phyloP scores from a whole-genome alignment of 2,329 filamentous ascomycete species.

The Geoglossum cookeanum region DNA sequence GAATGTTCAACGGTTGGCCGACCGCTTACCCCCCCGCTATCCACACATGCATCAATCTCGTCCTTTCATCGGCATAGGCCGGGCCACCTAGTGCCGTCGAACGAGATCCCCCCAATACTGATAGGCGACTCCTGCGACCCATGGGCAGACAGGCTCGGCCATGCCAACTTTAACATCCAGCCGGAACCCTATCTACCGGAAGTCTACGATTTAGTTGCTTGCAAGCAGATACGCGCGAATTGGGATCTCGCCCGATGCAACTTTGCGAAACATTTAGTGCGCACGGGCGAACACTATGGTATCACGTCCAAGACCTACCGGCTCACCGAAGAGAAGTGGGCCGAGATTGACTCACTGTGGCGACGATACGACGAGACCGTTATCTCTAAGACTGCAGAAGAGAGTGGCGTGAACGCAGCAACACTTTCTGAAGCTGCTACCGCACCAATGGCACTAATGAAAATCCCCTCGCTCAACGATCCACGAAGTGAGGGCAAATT shows the following conservation, averaged over 20 bases:
- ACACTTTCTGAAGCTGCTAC: slow-evolving; percentile 21
- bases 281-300: slow-evolving; percentile 79
- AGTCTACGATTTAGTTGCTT: slow-evolving; percentile 36
- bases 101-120: slow-evolving; percentile 43
- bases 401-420: slow-evolving; percentile 16
- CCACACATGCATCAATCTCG: slow-evolving; percentile 54
- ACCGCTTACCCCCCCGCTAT: slow-evolving; percentile 50
- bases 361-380: slow-evolving; percentile 47
- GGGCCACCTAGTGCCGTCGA: slow-evolving; percentile 28
- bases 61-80: slow-evolving; percentile 38
- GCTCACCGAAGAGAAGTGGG: slow-evolving; percentile 79
- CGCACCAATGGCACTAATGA: slow-evolving; percentile 34
- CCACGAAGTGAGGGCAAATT: slow-evolving; percentile 59
- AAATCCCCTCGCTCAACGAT: slow-evolving; percentile 50
- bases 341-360: slow-evolving; percentile 59
- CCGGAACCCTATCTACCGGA: slow-evolving; percentile 63
- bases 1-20: neutral
- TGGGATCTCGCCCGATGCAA: slow-evolving; percentile 73
- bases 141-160: slow-evolving; percentile 72
- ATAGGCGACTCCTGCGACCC: slow-evolving; percentile 49
- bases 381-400: slow-evolving; percentile 23
- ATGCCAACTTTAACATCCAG: slow-evolving; percentile 80
- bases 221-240: slow-evolving; percentile 49
- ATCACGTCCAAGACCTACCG: slow-evolving; percentile 74
- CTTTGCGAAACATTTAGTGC: slow-evolving; percentile 74